Base-by-base conservation (phyloP, 2,329 filamentous ascomycete species). In the Ceratocystis eucalypticola region DNA sequence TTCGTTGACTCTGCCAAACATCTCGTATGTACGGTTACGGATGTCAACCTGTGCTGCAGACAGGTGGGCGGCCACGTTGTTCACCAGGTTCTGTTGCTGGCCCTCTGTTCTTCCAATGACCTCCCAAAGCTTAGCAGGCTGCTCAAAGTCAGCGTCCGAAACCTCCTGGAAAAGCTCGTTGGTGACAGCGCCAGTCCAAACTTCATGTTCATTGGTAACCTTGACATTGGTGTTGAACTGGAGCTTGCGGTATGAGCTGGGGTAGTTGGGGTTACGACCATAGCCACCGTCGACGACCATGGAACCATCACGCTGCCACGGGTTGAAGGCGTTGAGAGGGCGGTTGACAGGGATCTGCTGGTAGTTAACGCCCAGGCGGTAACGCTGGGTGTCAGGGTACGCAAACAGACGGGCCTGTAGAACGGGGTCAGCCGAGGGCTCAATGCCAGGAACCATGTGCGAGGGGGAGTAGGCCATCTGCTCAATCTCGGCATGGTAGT, bases 401-500 rank as follows among this genome's bases (percentile, higher is more conserved):
- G 80, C 79, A 73, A 85, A 86, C 69, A 85, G 76, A 17, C 84
- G 79, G 0, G 80, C 79, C 72, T 86, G 84, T 0, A 86, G 78
- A 55, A 86, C 80, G 0, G 84, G 82, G 71, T 89, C 86, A 5
- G 83, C 82, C 0, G 82, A 83, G 0, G 84, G 80, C 64, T 81
- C 84, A 61, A 86, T 78, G 1, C 86, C 86, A 0, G 84, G 85
- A 0, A 87, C 83, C 72, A 88, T 76, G 68, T 82, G 84, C 0
- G 81, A 82, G 0, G 86, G 86, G 0, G 82, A 84, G 71, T 88
- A 89, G 0, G 84, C 82, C 0, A 83, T 81, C 74, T 88, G 85
- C 73, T 89, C 86, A 61, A 87, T 82, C 71, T 90, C 86, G 61
- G 81, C 79, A 71, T 88, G 88, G 76, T 88, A 88, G 75, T 89